Evolutionary conservation across 2,329 filamentous ascomycete species (phyloP).

Genomic region (Paramyrothecium roridum): DNA sequence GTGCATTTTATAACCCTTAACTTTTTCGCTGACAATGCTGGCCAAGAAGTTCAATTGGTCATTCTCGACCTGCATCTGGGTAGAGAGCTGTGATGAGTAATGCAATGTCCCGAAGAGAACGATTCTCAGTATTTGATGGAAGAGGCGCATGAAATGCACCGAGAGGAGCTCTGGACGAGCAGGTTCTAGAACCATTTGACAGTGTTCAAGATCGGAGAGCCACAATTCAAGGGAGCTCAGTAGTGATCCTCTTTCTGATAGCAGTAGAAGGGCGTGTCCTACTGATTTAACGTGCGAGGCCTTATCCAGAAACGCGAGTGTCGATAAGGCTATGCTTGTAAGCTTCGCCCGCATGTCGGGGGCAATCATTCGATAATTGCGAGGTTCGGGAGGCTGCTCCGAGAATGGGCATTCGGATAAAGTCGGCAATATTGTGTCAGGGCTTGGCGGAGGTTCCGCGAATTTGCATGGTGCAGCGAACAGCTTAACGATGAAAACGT

Average conservation of each 20-base stretch:
- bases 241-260: constrained; percentile 24
- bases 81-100: constrained; percentile 19
- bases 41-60: constrained; percentile 25
- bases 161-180: constrained; percentile 21
- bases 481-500: constrained; percentile 39
- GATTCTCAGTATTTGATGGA: constrained; percentile 28
- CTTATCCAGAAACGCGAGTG: constrained; percentile 27
- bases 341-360: constrained; percentile 34
- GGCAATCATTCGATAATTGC: constrained; percentile 24
- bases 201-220: constrained; percentile 23
- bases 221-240: constrained; percentile 28
- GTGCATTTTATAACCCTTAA: constrained; percentile 22
- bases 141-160: constrained; percentile 29
- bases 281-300: constrained; percentile 19
- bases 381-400: constrained; percentile 15
- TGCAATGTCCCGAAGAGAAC: constrained; percentile 29
- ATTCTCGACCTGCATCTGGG: constrained; percentile 24
- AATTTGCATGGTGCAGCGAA: constrained; percentile 39
- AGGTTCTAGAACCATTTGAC: constrained; percentile 12
- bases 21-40: constrained; percentile 22
- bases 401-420: constrained; percentile 6
- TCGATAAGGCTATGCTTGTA: constrained; percentile 24
- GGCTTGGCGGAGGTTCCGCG: constrained; percentile 22
- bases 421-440: constrained; percentile 7
- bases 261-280: constrained; percentile 17